A percentile compares a stretch with the other conserved stretches of the same genome.
These are phyloP conservation scores for Pyrenula aspistea DNA, from an alignment of 495 filamentous ascomycete genomes.

Conservation along the genomic window DNA sequence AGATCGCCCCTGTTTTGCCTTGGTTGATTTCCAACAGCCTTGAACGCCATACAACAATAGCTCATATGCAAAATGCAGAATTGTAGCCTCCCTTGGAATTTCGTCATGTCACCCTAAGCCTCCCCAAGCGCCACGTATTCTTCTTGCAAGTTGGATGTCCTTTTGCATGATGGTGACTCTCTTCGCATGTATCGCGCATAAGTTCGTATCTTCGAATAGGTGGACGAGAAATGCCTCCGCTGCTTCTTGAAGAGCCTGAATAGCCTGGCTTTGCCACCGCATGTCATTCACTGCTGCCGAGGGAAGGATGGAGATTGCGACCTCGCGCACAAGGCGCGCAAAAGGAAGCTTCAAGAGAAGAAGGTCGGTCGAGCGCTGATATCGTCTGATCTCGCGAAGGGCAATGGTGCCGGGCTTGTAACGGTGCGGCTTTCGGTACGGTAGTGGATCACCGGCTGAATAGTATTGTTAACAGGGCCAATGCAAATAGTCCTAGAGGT, in stretches of 20 bases:
- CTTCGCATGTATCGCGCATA: conserved; percentile 93
- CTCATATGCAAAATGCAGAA: too few species aligned
- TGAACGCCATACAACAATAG: too few species aligned
- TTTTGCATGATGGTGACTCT: conserved; percentile 97
- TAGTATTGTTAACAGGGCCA: neutral
- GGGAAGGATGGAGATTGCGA: conserved; percentile 48
- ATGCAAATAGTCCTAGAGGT: neutral
- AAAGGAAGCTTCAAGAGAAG: conserved; percentile 76
- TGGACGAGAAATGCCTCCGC: conserved; percentile 88
- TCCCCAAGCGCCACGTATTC: conserved; percentile 65
- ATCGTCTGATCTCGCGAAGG: conserved; percentile 72
- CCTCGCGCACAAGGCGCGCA: conserved; percentile 79
- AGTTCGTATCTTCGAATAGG: conserved; percentile 89
- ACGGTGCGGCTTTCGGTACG: conserved; percentile 47
- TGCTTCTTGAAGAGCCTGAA: conserved; percentile 82
- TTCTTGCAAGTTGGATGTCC: conserved; percentile 79
- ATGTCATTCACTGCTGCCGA: conserved; percentile 41
- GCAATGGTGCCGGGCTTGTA: conserved; percentile 81
- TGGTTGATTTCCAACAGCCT: too few species aligned
- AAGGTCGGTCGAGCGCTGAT: conserved; percentile 74
- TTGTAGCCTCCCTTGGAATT: neutral
- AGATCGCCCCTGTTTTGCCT: too few species aligned
- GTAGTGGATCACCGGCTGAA: conserved; percentile 61
- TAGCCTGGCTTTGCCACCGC: conserved; percentile 87
- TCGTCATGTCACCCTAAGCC: conserved; percentile 35